phyloP scores from a whole-genome alignment of 2,329 filamentous ascomycete species.

The Cercospora sesami region DNA sequence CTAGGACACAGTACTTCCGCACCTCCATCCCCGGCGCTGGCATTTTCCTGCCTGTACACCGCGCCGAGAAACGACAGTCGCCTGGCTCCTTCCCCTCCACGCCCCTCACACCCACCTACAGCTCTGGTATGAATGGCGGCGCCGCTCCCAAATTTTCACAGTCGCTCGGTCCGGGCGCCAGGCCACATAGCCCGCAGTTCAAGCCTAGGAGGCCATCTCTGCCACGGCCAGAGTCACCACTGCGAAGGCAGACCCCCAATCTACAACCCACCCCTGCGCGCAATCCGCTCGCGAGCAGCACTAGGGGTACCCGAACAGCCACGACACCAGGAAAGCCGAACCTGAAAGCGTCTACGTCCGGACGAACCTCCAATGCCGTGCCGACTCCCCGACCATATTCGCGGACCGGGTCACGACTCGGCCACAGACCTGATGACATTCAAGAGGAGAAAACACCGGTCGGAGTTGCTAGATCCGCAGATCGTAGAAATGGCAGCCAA shows the following conservation, averaged over 20 bases:
- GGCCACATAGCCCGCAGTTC: constrained; percentile 69
- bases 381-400: constrained; percentile 49
- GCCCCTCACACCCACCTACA: constrained; percentile 64
- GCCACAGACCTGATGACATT: constrained; percentile 44
- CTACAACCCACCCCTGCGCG: constrained; percentile 59
- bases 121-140: constrained; percentile 50
- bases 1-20: constrained; percentile 66
- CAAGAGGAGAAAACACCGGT: constrained; percentile 39
- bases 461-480: constrained; percentile 18
- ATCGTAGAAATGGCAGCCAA: constrained; percentile 39
- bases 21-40: constrained; percentile 78
- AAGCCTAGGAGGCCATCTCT: constrained; percentile 74
- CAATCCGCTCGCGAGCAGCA: constrained; percentile 55
- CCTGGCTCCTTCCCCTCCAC: constrained; percentile 63
- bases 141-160: constrained; percentile 76
- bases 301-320: constrained; percentile 51
- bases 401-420: constrained; percentile 49
- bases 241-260: constrained; percentile 62
- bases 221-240: constrained; percentile 84
- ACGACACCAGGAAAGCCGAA: constrained; percentile 34
- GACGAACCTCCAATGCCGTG: constrained; percentile 41
- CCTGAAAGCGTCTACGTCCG: constrained; percentile 54
- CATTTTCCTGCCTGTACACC: constrained; percentile 87
- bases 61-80: constrained; percentile 69
- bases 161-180: constrained; percentile 71